These are phyloP conservation scores for Gracilaria gracilis DNA, from an alignment of 23 red algal genomes.

Conservation along the genomic window DNA sequence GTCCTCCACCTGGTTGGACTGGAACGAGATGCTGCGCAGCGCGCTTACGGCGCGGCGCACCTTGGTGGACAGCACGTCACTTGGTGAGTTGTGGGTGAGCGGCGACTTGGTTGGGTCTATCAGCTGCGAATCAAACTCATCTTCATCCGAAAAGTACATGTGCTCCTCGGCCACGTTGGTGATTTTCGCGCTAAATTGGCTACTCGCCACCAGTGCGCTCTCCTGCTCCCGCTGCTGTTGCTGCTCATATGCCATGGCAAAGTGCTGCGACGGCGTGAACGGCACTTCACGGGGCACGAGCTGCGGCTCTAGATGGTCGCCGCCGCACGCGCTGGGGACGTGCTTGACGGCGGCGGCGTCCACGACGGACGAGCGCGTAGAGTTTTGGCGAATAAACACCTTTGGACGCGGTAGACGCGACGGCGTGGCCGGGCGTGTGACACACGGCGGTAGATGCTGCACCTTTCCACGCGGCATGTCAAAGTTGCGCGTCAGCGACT, in stretches of 20 bases:
- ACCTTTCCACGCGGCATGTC: conserved; percentile 55
- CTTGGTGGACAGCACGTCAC: conserved; percentile 39
- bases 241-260: neutral
- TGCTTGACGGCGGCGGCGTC: conserved; percentile 20
- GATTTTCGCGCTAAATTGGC: conserved; percentile 3
- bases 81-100: neutral
- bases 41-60: conserved; percentile 63
- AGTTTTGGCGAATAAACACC: conserved; percentile 50
- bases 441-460: conserved; percentile 25
- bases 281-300: neutral
- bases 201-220: neutral
- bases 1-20: conserved; percentile 40
- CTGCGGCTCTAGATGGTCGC: conserved; percentile 6
- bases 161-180: conserved; percentile 22
- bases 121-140: conserved; percentile 26
- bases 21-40: conserved; percentile 68
- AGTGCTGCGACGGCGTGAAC: neutral
- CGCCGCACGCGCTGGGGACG: neutral
- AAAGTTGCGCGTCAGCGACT: neutral
- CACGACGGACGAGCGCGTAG: conserved; percentile 22
- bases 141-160: conserved; percentile 40
- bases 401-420: conserved; percentile 46
- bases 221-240: neutral
- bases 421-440: conserved; percentile 48
- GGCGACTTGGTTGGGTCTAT: conserved; percentile 10